A percentile compares a stretch with the other conserved stretches of the same genome.
phyloP scores from a whole-genome alignment of 305 asterid genomes.

The Salvia sclarea region DNA sequence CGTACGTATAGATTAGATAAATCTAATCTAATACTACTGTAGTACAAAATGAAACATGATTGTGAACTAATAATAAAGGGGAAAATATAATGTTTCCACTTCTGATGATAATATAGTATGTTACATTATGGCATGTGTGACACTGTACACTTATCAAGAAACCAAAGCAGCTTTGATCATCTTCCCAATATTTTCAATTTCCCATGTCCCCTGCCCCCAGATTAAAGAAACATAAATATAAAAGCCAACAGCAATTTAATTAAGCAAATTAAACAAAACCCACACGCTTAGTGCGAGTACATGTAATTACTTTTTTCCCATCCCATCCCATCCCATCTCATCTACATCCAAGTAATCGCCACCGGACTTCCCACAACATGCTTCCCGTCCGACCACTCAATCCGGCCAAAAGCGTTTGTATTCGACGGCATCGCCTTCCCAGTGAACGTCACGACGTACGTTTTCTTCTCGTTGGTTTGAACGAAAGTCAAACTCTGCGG shows the following conservation, averaged over 20 bases:
- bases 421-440: constrained; percentile 59
- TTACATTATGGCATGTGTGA: constrained; percentile 11
- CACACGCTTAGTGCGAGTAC: constrained; percentile 36
- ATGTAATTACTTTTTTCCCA: not conserved
- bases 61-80: not conserved
- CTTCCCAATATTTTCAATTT: constrained; percentile 4
- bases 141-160: constrained; percentile 35
- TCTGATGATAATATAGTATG: not conserved
- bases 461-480: constrained; percentile 56
- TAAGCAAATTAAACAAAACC: constrained; percentile 2
- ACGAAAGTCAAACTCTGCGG: constrained; percentile 61
- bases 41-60: not conserved
- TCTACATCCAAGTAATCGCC: constrained; percentile 59
- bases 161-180: not conserved
- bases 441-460: constrained; percentile 62
- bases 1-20: not conserved
- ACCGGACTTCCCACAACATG: constrained; percentile 64
- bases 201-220: constrained; percentile 5
- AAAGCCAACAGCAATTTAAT: constrained; percentile 3
- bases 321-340: not conserved
- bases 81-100: not conserved
- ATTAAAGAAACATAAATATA: not conserved
- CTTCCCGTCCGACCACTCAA: constrained; percentile 75
- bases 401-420: constrained; percentile 51
- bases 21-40: not conserved